Evolutionary conservation across 441 rosid genomes (phyloP), one percentile per base, ranked within the genome.

Genomic region (Lagerstroemia fauriei): DNA sequence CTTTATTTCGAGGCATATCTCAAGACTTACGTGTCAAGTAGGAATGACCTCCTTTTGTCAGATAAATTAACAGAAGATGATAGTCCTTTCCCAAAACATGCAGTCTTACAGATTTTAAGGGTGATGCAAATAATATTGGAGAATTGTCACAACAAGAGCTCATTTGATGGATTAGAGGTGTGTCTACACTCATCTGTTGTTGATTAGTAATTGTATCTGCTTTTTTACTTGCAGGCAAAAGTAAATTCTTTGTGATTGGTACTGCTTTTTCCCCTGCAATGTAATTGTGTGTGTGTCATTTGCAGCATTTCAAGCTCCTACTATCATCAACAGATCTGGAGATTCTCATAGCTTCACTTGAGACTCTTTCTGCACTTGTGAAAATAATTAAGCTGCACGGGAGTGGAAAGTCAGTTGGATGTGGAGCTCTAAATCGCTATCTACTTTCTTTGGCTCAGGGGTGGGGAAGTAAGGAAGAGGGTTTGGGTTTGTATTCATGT

Each of bases 401-500:
- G 76, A 91, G 92, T 65, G 96, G 95, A 69, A 96, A 95, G 86
- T 86, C 94, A 89, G 88, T 94, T 86, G 95, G 96, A 76, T 96
- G 98, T 89, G 98, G 92, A 77, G 87, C 95, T 24, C 93, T 96
- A 24, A 96, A 93, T 78, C 88, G 97, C 88, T 90, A 89, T 89
- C 95, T 96, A 46, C 89, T 96, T 78, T 93, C 98, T 79, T 88
- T 96, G 78, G 97, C 98, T 74, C 99, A 96, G 82, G 99, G 99
- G 24, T 97, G 99, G 99, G 98, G 99, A 80, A 97, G 98, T 90
- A 96, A 96, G 89, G 99, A 95, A 88, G 99, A 96, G 86, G 99
- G 99, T n/a, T 84, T 95, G 90, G 98, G 98, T 79, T 89, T 96
- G 83, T 95, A 94, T 87, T 95, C 99, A 25, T 94, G 97, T 86